Percentiles rank a stretch among this genome's conserved stretches.
Evolutionary conservation across 1,139 yeast species (phyloP).

Genomic region (Debaryomyces singareniensis): DNA sequence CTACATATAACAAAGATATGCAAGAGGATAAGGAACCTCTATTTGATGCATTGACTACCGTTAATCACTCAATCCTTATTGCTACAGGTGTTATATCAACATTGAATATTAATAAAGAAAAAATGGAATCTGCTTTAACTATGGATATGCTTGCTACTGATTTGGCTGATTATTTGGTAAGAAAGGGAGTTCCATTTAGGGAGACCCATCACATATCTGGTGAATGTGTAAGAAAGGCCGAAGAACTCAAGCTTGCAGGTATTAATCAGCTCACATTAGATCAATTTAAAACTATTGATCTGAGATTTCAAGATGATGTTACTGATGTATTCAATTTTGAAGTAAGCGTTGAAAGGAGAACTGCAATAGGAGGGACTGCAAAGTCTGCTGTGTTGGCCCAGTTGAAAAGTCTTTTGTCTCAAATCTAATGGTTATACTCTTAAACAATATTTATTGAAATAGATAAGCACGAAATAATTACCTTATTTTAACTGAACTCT

Average conservation of each 20-base stretch:
- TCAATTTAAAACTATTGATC: conserved; percentile 74
- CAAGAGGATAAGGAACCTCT: conserved; percentile 98
- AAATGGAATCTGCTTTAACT: conserved; percentile 82
- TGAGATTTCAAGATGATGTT: conserved; percentile 77
- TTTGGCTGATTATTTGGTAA: conserved; percentile 92
- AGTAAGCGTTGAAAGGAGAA: conserved; percentile 91
- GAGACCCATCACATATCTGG: conserved; percentile 99
- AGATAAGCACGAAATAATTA: no score
- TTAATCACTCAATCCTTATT: conserved; percentile 86
- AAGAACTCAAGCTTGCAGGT: conserved; percentile 66
- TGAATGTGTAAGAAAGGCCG: conserved; percentile 90
- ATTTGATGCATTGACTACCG: conserved; percentile 84
- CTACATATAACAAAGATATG: conserved; percentile 95
- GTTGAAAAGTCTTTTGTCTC: conserved; percentile 46
- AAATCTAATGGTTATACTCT: no score
- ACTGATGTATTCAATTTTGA: conserved; percentile 83
- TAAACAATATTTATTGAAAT: no score
- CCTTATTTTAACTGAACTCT: no score
- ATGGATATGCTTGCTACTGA: conserved; percentile 99
- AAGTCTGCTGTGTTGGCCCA: conserved; percentile 81
- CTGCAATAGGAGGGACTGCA: conserved; percentile 96
- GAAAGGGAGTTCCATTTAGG: conserved; percentile 98
- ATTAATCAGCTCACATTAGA: conserved; percentile 72
- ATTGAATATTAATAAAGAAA: conserved; percentile 59
- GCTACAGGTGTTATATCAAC: conserved; percentile 97